Conservation (phyloP, 2,329 filamentous ascomycete genomes). For the Aspergillus thermomutatus region DNA sequence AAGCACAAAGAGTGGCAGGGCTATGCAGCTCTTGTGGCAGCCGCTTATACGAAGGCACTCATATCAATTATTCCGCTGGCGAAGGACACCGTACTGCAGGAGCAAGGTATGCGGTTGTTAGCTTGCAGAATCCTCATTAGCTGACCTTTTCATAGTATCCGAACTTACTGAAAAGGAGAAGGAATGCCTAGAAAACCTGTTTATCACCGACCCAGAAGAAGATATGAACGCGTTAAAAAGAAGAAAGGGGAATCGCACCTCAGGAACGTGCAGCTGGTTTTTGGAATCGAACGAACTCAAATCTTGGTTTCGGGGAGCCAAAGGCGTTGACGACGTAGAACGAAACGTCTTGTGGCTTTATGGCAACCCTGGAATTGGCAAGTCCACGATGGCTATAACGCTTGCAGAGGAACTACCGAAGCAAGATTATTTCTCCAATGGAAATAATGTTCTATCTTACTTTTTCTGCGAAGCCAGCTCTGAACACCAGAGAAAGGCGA, state of each 20-base stretch:
- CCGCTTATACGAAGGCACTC: conserved; percentile 8
- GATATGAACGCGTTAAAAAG: neutral
- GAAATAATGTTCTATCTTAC: neutral
- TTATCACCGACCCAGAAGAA: neutral
- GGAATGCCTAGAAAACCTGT: neutral
- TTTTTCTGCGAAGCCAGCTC: conserved; percentile 18
- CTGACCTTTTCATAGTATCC: no score
- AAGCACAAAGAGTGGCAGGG: conserved; percentile 12
- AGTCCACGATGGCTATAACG: conserved; percentile 10
- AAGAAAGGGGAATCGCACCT: neutral
- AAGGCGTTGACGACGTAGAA: neutral
- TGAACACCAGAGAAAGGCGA: conserved; percentile 5
- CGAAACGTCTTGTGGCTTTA: conserved; percentile 14
- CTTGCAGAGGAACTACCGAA: conserved; percentile 3
- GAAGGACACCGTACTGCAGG: no score
- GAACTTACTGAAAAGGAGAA: neutral
- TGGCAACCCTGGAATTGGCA: conserved; percentile 18
- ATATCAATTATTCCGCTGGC: neutral
- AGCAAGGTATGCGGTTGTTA: no score
- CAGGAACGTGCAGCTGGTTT: conserved; percentile 8
- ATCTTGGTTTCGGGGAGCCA: conserved; percentile 4
- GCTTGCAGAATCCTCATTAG: no score
- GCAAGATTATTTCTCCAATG: neutral
- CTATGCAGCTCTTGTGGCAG: conserved; percentile 12
- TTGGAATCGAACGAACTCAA: conserved; percentile 9